Evolutionary conservation across 257 asterid species (phyloP), one percentile per base, ranked within the genome.

Genomic region (Lavandula angustifolia): DNA sequence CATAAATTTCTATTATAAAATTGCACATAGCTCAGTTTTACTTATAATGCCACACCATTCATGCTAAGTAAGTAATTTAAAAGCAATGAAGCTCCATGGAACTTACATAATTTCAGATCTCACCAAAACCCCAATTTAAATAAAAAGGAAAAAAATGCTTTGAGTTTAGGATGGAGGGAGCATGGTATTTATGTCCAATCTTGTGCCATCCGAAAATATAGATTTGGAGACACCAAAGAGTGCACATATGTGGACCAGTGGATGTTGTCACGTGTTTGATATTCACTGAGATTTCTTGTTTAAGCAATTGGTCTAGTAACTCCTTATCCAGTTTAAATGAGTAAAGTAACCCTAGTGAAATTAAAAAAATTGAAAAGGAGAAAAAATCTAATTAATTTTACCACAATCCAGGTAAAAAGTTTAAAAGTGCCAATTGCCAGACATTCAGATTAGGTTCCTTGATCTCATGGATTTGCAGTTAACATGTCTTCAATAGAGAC

Each of bases 221-320:
- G 42, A 37, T 37, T 37, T 1, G 42, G 42, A 37, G 9, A 9
- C 42, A 6, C 42, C 42, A 37, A 37, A 37, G 42, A 37, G 37
- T 33, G 13, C 46, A 41, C 37, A 33, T 33, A 33, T 33, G 37
- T 6, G 37, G 6, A 22, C 2, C 27, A 22, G 2, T 22, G 6
- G 4, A 33, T 33, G n/a, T 13, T 9, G 12, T 7, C 53, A 8
- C 6, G 10, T 38, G 18, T 13, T 42, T 4, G 51, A 42, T 31
- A 54, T 48, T 32, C 9, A 14, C 51, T n/a, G 56, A 70, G n/a
- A 18, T 33, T 35, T 27, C 56, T 62, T 58, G 8, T 35, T 53
- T 40, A 41, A 3, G 31, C 6, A 4, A 5, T 18, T 43, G 14
- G 33, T 53, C 13, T 27, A 53, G 47, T n/a, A 54, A 35, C 42